phyloP scores from a whole-genome alignment of 495 filamentous ascomycete genomes.

The Immersiella caudata region DNA sequence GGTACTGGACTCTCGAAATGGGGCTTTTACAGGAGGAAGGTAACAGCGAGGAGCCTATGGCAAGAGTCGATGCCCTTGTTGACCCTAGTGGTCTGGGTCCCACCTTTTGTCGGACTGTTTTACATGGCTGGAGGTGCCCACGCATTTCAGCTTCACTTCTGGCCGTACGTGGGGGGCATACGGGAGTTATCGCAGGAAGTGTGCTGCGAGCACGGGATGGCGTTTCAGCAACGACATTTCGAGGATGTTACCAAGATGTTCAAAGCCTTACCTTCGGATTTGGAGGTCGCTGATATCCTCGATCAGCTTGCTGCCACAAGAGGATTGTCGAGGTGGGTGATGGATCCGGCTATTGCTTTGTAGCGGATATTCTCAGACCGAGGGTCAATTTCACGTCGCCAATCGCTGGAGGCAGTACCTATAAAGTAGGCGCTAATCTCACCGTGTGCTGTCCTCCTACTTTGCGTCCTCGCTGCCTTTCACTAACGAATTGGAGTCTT shows the following conservation, averaged over 20 bases:
- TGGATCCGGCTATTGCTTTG: slow-evolving; percentile 43
- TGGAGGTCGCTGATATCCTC: slow-evolving; percentile 49
- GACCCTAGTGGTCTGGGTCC: slow-evolving; percentile 31
- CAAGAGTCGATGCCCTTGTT: slow-evolving; percentile 9
- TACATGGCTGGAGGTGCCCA: slow-evolving; percentile 46
- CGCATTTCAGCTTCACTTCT: slow-evolving; percentile 33
- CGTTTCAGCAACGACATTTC: slow-evolving; percentile 41
- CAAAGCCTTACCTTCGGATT: slow-evolving; percentile 37
- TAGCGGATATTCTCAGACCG: too few relatives aligned
- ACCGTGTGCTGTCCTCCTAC: too few relatives aligned
- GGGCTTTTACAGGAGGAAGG: slow-evolving; percentile 3
- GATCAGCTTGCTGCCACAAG: slow-evolving; percentile 49
- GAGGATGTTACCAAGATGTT: slow-evolving; percentile 50
- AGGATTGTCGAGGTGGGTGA: slow-evolving; percentile 48
- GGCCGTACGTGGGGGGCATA: slow-evolving; percentile 37
- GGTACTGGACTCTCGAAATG: background rate
- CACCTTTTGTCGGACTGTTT: slow-evolving; percentile 40
- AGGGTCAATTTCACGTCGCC: too few relatives aligned
- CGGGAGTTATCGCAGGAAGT: slow-evolving; percentile 55
- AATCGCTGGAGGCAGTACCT: too few relatives aligned
- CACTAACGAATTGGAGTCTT: too few relatives aligned
- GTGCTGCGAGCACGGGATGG: slow-evolving; percentile 48
- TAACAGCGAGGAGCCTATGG: background rate
- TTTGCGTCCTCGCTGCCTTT: too few relatives aligned
- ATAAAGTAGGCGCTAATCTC: too few relatives aligned